A percentile compares a stretch with the other conserved stretches of the same genome.
Conservation (phyloP, 2,329 filamentous ascomycete species). For the Boeremia exigua region DNA sequence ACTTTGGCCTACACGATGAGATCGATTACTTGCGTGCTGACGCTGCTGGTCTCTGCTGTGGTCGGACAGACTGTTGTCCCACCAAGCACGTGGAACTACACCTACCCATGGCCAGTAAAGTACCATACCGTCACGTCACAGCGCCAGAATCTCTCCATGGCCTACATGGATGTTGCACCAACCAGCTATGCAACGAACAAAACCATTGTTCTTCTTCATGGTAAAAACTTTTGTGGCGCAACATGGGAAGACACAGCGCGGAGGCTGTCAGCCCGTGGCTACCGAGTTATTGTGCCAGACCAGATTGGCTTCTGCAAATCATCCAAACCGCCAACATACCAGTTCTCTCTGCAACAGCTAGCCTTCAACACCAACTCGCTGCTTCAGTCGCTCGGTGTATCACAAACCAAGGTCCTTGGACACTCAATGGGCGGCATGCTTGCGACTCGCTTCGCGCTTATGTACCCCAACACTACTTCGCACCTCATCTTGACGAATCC, state of each 20-base stretch:
- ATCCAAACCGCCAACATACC: conserved; percentile 58
- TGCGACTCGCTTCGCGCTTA: conserved; percentile 58
- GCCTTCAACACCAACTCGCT: conserved; percentile 59
- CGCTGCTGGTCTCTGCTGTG: conserved; percentile 13
- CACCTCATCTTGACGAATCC: conserved; percentile 59
- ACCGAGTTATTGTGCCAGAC: conserved; percentile 61
- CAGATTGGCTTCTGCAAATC: conserved; percentile 66
- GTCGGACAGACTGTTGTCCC: conserved; percentile 16
- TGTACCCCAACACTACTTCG: conserved; percentile 55
- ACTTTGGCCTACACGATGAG: conserved; percentile 12
- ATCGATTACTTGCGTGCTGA: not conserved
- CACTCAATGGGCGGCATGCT: conserved; percentile 65
- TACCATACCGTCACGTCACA: conserved; percentile 59
- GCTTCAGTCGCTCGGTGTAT: conserved; percentile 53
- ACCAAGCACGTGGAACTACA: conserved; percentile 43
- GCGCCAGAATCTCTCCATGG: conserved; percentile 59
- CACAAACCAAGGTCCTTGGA: conserved; percentile 57
- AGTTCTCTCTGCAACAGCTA: conserved; percentile 61
- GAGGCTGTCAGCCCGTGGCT: conserved; percentile 52
- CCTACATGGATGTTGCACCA: conserved; percentile 61
- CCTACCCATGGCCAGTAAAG: conserved; percentile 59
- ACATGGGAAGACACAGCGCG: conserved; percentile 60
- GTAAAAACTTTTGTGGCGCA: conserved; percentile 63
- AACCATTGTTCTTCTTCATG: conserved; percentile 59
- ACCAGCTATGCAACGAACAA: conserved; percentile 45